Conservation (phyloP, 2,329 filamentous ascomycete species). For the Paraphoma chrysanthemicola region DNA sequence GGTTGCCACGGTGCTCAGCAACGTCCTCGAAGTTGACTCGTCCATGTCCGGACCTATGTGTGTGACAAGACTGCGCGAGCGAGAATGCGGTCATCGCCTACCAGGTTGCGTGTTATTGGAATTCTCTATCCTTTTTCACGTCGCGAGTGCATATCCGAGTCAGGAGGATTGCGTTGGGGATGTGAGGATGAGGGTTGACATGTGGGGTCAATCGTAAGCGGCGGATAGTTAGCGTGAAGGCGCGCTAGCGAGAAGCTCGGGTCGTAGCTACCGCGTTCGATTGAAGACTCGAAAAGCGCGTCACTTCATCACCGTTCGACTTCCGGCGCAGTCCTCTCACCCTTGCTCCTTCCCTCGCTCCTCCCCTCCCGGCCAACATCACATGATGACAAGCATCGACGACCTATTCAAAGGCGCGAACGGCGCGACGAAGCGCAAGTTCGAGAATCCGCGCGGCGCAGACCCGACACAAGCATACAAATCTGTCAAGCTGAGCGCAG, state of each 20-base stretch:
- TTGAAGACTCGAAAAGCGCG: neutral
- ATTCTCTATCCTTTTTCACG: neutral
- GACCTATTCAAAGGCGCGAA: slow-evolving; percentile 68
- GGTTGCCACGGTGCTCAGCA: too few species aligned
- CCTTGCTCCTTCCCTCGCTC: neutral
- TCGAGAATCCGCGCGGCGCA: slow-evolving; percentile 60
- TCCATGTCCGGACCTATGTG: neutral
- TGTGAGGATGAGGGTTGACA: neutral
- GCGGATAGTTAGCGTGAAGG: neutral
- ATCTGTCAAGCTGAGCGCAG: slow-evolving; percentile 61
- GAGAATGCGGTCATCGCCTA: neutral
- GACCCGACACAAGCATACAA: slow-evolving; percentile 68
- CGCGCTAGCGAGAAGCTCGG: neutral
- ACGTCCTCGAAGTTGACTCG: neutral
- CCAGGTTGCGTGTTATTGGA: neutral
- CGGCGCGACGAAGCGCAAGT: slow-evolving; percentile 64
- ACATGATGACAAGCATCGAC: slow-evolving; percentile 65
- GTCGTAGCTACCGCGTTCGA: neutral
- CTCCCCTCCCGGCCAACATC: neutral
- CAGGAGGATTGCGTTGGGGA: neutral
- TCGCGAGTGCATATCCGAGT: neutral
- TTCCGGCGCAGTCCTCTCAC: neutral
- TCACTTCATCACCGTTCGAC: neutral
- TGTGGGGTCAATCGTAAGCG: neutral
- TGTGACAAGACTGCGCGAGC: neutral